A percentile compares a stretch with the other conserved stretches of the same genome.
These are phyloP conservation scores for Penicillium herquei DNA, from an alignment of 495 filamentous ascomycete species.

Conservation along the genomic window DNA sequence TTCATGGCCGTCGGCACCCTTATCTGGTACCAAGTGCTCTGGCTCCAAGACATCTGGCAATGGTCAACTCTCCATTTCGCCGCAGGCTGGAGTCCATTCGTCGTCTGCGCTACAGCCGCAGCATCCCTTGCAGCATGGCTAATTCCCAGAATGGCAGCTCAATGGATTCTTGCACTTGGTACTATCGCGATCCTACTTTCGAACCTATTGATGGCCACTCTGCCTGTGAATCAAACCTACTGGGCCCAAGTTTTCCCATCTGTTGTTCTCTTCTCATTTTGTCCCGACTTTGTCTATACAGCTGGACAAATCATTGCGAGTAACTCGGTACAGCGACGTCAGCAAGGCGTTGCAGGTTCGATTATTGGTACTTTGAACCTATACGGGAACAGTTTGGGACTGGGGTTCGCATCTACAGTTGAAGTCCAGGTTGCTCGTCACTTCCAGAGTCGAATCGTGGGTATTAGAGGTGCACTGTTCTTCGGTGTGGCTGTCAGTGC, in stretches of 20 bases:
- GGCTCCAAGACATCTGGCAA: constrained; percentile 45
- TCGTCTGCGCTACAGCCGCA: constrained; percentile 36
- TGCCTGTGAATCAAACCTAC: constrained; percentile 49
- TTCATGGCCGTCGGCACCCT: constrained; percentile 52
- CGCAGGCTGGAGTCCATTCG: constrained; percentile 43
- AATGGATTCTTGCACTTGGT: constrained; percentile 52
- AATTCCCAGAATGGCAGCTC: constrained; percentile 46
- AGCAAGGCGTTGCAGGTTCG: constrained; percentile 51
- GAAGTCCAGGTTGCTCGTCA: constrained; percentile 32
- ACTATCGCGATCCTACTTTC: constrained; percentile 35
- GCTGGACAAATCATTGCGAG: constrained; percentile 56
- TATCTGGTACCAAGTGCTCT: constrained; percentile 50
- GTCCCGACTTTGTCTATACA: constrained; percentile 51
- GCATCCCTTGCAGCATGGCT: constrained; percentile 48
- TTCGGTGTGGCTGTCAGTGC: constrained; percentile 44
- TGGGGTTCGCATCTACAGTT: constrained; percentile 48
- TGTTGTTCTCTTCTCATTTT: constrained; percentile 42
- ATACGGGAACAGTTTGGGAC: constrained; percentile 47
- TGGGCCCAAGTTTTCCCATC: constrained; percentile 53
- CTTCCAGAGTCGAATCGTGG: constrained; percentile 19
- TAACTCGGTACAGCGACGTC: constrained; percentile 44
- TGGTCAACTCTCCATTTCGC: constrained; percentile 45
- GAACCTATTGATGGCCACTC: constrained; percentile 44
- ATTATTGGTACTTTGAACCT: constrained; percentile 47
- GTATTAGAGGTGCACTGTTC: constrained; percentile 43